Conservation (phyloP, 352 stramenopile species). For the Phytophthora sp. region DNA sequence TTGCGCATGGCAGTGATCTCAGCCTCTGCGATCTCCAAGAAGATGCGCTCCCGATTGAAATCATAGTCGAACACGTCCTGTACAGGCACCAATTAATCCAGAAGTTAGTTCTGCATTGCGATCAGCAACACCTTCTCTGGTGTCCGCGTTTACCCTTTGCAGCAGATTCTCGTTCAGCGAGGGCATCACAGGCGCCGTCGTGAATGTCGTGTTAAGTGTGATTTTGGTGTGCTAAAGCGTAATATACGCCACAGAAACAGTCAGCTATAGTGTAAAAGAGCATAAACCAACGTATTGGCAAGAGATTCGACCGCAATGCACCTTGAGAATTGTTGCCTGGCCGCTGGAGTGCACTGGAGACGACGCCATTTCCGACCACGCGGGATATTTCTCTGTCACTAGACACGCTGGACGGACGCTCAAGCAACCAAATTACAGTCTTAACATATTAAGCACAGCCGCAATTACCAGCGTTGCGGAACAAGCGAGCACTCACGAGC, state of each 20-base stretch:
- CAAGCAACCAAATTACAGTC: background rate
- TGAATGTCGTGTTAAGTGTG: constrained; percentile 58
- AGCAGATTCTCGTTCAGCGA: constrained; percentile 69
- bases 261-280: background rate
- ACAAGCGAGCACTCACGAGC: background rate
- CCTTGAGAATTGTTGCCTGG: constrained; percentile 44
- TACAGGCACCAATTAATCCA: background rate
- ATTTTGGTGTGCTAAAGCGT: constrained; percentile 55
- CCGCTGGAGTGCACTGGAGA: constrained; percentile 40
- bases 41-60: constrained; percentile 71
- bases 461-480: background rate
- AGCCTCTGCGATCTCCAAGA: constrained; percentile 68
- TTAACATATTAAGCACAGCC: background rate
- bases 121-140: background rate
- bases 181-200: constrained; percentile 43
- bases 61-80: constrained; percentile 81
- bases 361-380: constrained; percentile 32
- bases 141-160: constrained; percentile 41
- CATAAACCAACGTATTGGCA: background rate
- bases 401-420: background rate
- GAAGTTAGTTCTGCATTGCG: background rate
- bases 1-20: constrained; percentile 62
- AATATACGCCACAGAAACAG: background rate
- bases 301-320: background rate
- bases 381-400: constrained; percentile 4